Percentiles rank a stretch among this genome's conserved stretches.
These are phyloP conservation scores for Rhodamnia rubescens DNA, from an alignment of 345 rosid genomes.

Conservation along the genomic window DNA sequence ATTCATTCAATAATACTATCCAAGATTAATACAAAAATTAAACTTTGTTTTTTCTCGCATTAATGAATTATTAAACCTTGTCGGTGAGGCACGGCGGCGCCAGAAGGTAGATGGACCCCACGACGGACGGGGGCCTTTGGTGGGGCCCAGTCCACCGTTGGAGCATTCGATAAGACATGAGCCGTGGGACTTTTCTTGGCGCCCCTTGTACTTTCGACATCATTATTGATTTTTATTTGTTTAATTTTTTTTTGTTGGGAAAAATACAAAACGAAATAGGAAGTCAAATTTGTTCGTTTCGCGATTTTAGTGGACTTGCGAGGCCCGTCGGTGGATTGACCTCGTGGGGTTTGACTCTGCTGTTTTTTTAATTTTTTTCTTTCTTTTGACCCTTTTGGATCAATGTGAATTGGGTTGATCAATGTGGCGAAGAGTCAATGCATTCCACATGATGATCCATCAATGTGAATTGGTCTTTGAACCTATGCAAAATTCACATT, in stretches of 20 bases:
- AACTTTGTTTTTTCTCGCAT: no score
- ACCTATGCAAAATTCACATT: fast-evolving
- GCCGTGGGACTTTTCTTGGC: background rate
- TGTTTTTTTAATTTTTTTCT: no score
- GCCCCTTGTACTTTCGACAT: background rate
- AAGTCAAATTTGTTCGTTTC: background rate
- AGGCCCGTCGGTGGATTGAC: no score
- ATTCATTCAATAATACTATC: background rate
- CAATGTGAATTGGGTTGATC: background rate
- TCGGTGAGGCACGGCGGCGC: background rate
- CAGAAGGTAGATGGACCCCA: background rate
- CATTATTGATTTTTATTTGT: background rate
- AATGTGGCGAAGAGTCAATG: background rate
- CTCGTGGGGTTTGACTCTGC: no score
- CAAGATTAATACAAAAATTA: no score
- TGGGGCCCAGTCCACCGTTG: background rate
- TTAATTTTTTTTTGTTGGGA: background rate
- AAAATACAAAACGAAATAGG: background rate
- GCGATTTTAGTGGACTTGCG: no score
- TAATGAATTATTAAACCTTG: background rate
- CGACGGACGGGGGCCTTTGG: background rate
- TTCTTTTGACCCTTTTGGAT: no score
- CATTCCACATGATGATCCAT: background rate
- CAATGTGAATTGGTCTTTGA: no score
- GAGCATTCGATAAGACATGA: background rate